These are phyloP conservation scores for Penicillium sp. DNA, from an alignment of 2,329 filamentous ascomycete genomes.

Conservation along the genomic window DNA sequence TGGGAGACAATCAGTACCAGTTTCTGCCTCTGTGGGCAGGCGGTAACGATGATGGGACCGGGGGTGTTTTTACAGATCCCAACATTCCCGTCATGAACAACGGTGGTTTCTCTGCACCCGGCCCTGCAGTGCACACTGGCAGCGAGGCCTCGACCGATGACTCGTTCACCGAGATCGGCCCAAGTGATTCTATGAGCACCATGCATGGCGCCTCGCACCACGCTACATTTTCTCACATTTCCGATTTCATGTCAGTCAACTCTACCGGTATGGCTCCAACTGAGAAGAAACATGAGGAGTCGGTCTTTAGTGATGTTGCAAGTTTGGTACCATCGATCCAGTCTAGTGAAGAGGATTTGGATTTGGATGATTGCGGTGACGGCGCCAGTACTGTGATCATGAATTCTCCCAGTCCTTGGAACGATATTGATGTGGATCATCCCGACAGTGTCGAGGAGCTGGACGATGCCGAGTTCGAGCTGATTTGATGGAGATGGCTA, in stretches of 20 bases:
- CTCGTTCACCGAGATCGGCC: conserved; percentile 25
- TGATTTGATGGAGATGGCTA: not conserved
- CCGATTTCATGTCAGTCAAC: conserved; percentile 25
- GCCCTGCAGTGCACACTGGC: conserved; percentile 31
- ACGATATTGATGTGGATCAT: conserved; percentile 11
- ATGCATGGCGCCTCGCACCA: conserved; percentile 33
- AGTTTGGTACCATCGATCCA: not conserved
- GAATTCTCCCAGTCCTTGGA: conserved; percentile 3
- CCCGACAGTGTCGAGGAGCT: not conserved
- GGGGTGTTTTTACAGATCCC: conserved; percentile 45
- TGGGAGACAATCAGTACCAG: conserved; percentile 55
- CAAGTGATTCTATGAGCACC: conserved; percentile 30
- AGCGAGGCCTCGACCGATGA: conserved; percentile 21
- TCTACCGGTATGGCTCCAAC: conserved; percentile 7
- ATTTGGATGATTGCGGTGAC: conserved; percentile 20
- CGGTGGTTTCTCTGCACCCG: conserved; percentile 35
- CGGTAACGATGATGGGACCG: conserved; percentile 50
- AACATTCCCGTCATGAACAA: conserved; percentile 31
- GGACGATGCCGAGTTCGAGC: conserved; percentile 6
- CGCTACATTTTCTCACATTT: conserved; percentile 31
- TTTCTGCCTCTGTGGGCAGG: conserved; percentile 63
- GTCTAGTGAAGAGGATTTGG: conserved; percentile 12
- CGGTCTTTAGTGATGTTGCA: not conserved
- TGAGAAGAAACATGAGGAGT: not conserved
- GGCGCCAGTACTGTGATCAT: conserved; percentile 19